These are phyloP conservation scores for Sclerotinia borealis DNA, from an alignment of 2,329 filamentous ascomycete species.

Conservation along the genomic window DNA sequence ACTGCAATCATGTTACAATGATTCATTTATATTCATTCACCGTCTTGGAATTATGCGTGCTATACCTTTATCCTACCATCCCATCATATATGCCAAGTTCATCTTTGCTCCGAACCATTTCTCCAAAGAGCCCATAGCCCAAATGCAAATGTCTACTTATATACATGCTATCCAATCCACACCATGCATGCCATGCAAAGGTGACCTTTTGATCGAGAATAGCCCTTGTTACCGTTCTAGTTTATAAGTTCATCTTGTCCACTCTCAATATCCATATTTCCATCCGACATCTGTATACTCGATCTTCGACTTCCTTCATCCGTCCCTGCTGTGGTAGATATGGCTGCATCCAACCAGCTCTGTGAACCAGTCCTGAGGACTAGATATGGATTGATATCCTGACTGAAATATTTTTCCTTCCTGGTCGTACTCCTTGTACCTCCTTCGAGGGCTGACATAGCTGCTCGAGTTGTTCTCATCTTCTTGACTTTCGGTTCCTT, in stretches of 20 bases:
- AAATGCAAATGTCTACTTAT: neutral
- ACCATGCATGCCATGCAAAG: neutral
- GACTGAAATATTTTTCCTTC: conserved; percentile 66
- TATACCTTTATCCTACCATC: neutral
- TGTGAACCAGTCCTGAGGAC: conserved; percentile 58
- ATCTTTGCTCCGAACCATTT: neutral
- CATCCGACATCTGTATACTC: conserved; percentile 7
- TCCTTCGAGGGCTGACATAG: conserved; percentile 71
- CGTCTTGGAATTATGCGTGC: neutral
- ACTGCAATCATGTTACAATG: neutral
- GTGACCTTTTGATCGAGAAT: neutral
- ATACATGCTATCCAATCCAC: neutral
- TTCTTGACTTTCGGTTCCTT: conserved; percentile 46
- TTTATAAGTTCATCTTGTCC: conserved; percentile 6
- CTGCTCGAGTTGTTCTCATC: conserved; percentile 65
- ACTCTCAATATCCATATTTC: neutral
- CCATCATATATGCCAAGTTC: neutral
- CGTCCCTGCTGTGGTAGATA: neutral
- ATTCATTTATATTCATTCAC: neutral
- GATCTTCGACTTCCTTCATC: conserved; percentile 7
- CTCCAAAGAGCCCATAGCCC: neutral
- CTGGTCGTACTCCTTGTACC: conserved; percentile 61
- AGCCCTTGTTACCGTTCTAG: neutral
- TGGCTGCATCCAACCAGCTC: conserved; percentile 26
- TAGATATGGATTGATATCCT: conserved; percentile 50